A percentile compares a stretch with the other conserved stretches of the same genome.
Conservation (phyloP, 192 early-diverging fungal genomes). For the Umbelopsis isabellina region DNA sequence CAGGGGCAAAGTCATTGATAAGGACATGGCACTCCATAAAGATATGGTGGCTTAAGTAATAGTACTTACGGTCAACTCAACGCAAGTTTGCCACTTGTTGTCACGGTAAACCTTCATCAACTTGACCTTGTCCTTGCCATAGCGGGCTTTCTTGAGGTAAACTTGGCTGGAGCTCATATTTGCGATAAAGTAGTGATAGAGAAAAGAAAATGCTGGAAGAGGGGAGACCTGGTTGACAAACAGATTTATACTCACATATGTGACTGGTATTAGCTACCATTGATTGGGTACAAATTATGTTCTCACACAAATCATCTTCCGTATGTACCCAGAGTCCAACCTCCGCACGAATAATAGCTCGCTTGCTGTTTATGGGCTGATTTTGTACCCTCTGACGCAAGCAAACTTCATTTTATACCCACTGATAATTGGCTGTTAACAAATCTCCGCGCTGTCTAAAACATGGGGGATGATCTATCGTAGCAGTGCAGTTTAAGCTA, state of each 20-base stretch:
- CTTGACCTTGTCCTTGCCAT: constrained; percentile 78
- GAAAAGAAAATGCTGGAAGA: neutral
- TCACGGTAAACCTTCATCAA: constrained; percentile 72
- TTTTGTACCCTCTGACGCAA: too few relatives aligned
- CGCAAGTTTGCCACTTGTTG: constrained; percentile 62
- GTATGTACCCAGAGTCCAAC: too few relatives aligned
- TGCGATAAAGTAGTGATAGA: constrained; percentile 1
- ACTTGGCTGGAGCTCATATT: constrained; percentile 22
- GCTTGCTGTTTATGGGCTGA: too few relatives aligned
- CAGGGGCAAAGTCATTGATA: neutral
- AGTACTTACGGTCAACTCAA: constrained; percentile 59
- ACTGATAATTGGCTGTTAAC: too few relatives aligned
- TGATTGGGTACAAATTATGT: too few relatives aligned
- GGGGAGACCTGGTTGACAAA: neutral
- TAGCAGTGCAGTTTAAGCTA: too few relatives aligned
- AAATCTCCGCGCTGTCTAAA: too few relatives aligned
- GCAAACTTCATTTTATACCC: too few relatives aligned
- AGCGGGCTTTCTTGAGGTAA: constrained; percentile 59
- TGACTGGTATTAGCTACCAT: neutral
- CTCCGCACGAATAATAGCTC: too few relatives aligned
- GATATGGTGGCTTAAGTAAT: too few relatives aligned
- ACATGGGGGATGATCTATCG: too few relatives aligned
- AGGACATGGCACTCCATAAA: neutral
- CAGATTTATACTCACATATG: constrained; percentile 12
- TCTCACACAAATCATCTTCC: too few relatives aligned